A percentile compares a stretch with the other conserved stretches of the same genome.
phyloP scores from a whole-genome alignment of 2,329 filamentous ascomycete species.

The Trichoderma asperellum region DNA sequence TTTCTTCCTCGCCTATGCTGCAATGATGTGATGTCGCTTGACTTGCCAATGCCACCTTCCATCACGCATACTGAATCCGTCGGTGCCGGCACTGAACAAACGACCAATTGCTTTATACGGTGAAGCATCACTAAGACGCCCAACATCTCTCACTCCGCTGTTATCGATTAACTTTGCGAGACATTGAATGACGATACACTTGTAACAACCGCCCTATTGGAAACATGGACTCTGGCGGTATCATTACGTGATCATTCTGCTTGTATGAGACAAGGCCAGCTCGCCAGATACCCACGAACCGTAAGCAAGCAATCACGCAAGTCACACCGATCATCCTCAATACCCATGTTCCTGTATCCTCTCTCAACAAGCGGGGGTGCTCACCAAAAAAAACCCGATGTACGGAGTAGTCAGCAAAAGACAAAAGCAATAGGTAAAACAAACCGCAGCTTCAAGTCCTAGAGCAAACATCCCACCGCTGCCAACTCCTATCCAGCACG shows the following conservation, averaged over 20 bases:
- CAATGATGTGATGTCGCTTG: constrained; percentile 23
- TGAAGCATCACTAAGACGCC: background rate
- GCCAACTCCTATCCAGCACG: background rate
- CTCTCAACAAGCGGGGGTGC: background rate
- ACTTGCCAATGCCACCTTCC: background rate
- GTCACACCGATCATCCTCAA: constrained; percentile 21
- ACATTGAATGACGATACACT: no score
- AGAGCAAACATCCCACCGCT: background rate
- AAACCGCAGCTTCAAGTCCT: no score
- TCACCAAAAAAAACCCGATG: background rate
- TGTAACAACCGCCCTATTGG: no score
- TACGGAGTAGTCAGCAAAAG: background rate
- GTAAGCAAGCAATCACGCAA: constrained; percentile 19
- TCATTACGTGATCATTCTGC: constrained; percentile 5
- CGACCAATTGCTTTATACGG: background rate
- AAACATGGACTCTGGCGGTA: no score
- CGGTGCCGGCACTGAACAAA: background rate
- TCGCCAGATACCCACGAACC: constrained; percentile 1
- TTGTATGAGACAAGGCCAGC: background rate
- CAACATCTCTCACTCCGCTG: no score
- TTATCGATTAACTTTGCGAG: no score
- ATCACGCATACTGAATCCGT: background rate
- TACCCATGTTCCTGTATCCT: constrained; percentile 8
- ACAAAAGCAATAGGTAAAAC: no score
- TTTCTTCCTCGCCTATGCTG: background rate